A percentile compares a stretch with the other conserved stretches of the same genome.
Conservation (phyloP, 108 stramenopile species). For the Mediolabrus comicus region DNA sequence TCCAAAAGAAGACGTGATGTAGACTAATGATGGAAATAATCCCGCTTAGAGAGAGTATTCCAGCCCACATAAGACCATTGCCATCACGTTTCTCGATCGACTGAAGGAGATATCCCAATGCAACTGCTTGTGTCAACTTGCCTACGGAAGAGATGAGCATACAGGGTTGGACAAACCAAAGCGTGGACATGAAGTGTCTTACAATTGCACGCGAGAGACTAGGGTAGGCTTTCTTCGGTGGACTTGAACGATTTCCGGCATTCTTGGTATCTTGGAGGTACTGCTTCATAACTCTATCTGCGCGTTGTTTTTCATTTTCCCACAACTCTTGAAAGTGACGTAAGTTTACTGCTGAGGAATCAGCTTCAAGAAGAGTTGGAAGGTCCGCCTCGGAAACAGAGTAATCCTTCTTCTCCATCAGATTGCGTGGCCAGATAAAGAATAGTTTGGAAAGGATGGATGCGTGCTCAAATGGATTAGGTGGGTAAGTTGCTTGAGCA, state of each 20-base stretch:
- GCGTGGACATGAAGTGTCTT: constrained; percentile 42
- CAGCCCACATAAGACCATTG: constrained; percentile 45
- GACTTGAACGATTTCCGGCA: background rate
- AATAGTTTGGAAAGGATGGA: constrained; percentile 45
- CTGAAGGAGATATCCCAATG: constrained; percentile 54
- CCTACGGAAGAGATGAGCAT: constrained; percentile 24
- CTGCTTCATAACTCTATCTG: background rate
- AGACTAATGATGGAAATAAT: constrained; percentile 39
- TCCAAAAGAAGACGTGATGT: constrained; percentile 58
- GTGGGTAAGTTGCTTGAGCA: constrained; percentile 4
- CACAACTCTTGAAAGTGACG: background rate
- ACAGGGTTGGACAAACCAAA: constrained; percentile 53
- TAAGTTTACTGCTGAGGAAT: background rate
- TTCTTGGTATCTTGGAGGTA: background rate
- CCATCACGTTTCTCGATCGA: constrained; percentile 36
- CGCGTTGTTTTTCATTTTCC: background rate
- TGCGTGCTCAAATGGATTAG: constrained; percentile 43
- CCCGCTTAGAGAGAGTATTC: constrained; percentile 41
- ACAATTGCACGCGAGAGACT: constrained; percentile 34
- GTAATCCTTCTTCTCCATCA: background rate
- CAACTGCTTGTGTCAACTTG: constrained; percentile 50
- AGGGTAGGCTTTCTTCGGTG: background rate
- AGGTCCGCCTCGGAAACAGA: background rate
- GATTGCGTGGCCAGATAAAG: constrained; percentile 41
- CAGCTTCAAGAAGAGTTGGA: background rate